Conservation (phyloP, 1,284 basidiomycete species). For the Irpex lacteus region DNA sequence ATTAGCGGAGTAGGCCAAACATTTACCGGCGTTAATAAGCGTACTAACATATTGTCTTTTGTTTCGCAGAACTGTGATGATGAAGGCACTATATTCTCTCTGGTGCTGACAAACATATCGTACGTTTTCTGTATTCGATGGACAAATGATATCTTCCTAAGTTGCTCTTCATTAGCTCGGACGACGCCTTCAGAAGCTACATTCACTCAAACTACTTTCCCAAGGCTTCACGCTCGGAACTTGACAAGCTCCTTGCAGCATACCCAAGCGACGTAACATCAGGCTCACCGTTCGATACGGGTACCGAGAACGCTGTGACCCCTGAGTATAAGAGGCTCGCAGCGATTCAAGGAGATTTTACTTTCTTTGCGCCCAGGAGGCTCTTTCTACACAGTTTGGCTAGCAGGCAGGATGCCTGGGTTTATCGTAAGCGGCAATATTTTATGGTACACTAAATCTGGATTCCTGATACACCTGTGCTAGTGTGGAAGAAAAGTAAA, state of each 20-base stretch:
- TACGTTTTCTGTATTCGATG: slow-evolving; percentile 32
- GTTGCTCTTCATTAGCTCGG: slow-evolving; percentile 18
- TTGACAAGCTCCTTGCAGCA: slow-evolving; percentile 31
- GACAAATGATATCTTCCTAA: neutral
- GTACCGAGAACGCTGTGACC: slow-evolving; percentile 39
- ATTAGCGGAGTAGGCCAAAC: slow-evolving; percentile 23
- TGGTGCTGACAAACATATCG: slow-evolving; percentile 47
- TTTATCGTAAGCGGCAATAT: slow-evolving; percentile 38
- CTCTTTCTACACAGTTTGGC: slow-evolving; percentile 31
- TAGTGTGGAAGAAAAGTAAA: slow-evolving; percentile 27
- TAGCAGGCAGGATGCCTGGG: slow-evolving; percentile 44
- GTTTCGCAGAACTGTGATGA: slow-evolving; percentile 40
- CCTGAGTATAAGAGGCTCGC: slow-evolving; percentile 51
- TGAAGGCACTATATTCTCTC: slow-evolving; percentile 49
- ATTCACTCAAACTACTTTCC: slow-evolving; percentile 34
- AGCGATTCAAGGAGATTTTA: slow-evolving; percentile 44
- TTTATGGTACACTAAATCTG: neutral
- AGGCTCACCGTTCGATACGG: slow-evolving; percentile 53
- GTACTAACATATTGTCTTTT: neutral
- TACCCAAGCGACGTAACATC: slow-evolving; percentile 43
- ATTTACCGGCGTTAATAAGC: neutral
- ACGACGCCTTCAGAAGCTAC: slow-evolving; percentile 26
- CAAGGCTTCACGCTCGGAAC: slow-evolving; percentile 23
- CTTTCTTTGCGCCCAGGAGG: slow-evolving; percentile 47
- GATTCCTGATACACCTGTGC: neutral